Conservation (phyloP, 441 rosid genomes). For the Erodium trifolium region DNA sequence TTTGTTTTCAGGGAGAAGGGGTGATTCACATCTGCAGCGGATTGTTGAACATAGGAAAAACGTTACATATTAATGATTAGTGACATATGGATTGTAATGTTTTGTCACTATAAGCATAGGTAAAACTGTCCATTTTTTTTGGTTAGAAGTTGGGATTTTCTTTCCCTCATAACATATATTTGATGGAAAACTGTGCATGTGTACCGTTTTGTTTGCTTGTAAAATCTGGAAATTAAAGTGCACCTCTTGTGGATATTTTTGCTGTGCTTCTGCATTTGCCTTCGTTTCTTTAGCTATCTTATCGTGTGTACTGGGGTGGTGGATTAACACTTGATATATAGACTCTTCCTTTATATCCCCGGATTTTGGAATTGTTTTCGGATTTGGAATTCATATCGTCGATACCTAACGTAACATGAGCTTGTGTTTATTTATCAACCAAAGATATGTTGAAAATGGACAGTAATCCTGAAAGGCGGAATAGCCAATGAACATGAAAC, state of each 20-base stretch:
- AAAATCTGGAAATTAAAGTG: neutral
- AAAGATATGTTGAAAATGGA: too few relatives aligned
- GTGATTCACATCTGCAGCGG: neutral
- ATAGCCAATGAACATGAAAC: too few relatives aligned
- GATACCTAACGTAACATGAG: too few relatives aligned
- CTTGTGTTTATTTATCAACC: too few relatives aligned
- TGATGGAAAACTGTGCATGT: neutral
- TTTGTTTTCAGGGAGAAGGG: neutral
- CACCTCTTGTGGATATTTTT: neutral
- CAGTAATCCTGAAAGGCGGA: too few relatives aligned
- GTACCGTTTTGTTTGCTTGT: neutral
- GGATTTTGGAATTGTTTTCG: too few relatives aligned
- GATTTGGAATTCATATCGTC: too few relatives aligned
- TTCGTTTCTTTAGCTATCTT: neutral
- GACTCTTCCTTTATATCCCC: too few relatives aligned
- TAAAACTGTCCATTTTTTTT: neutral
- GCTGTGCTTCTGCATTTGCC: neutral
- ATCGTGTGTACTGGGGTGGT: too few relatives aligned
- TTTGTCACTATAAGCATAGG: neutral
- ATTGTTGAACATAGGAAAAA: conserved; percentile 1
- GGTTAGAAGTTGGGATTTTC: neutral
- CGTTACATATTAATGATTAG: conserved; percentile 1
- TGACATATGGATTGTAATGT: neutral
- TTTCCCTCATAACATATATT: neutral
- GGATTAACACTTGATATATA: too few relatives aligned